phyloP scores from a whole-genome alignment of 306 rosid genomes.

The Medicago truncatula region MtrunA17r5.0-ANR NC_053046.1:30987001-30987500 shows the following conservation, averaged over 20 bases:
- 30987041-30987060: neutral
- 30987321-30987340: constrained; percentile 44
- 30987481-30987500: constrained; percentile 46
- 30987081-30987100: neutral
- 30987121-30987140: constrained; percentile 44
- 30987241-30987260: constrained; percentile 13
- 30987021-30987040: neutral
- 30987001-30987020: neutral
- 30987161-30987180: constrained; percentile 47
- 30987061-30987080: neutral
- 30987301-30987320: neutral
- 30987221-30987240: constrained; percentile 1
- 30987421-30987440: neutral
- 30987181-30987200: neutral
- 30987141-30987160: constrained; percentile 55
- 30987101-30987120: neutral
- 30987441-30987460: constrained; percentile 59
- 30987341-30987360: constrained; percentile 27
- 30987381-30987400: constrained; percentile 6
- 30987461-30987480: constrained; percentile 67
- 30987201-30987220: constrained; percentile 2
- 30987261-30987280: constrained; percentile 2
- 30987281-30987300: too few species aligned
- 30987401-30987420: constrained; percentile 1
- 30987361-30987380: constrained; percentile 31